Evolutionary conservation across 306 rosid species (phyloP), one percentile per base, ranked within the genome.

Genomic region (Rubus parviflorus): DNA sequence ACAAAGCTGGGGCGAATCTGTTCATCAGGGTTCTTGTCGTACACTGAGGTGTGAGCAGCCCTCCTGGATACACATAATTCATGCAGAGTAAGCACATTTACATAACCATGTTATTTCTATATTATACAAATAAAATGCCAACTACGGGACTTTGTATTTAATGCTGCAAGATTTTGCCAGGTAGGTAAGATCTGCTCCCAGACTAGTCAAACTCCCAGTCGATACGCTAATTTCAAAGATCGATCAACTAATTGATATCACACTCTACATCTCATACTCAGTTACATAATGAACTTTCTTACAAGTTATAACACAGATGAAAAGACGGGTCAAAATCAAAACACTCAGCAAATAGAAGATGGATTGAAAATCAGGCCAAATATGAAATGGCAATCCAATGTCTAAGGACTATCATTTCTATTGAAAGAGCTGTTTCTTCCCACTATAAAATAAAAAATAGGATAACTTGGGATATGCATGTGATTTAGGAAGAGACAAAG

Each of bases 11-110:
- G 64, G 0, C 57, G 86, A 70, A 48, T 51, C 1, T 80, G 89
- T 41, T 96, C 99, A 49, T 96, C 99, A 0, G 63, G 86, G 86
- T 96, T 90, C 84, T 96, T 96, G 84, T 96, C 99, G 81, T 96
- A 96, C 63, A 41, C 65, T 0, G 97, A 78, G 72, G 88, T 75
- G 77, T 88, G 91, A 16, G 79, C 84, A 73, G 91, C 93, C 68
- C 90, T 89, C 89, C 99, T 92, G 80, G 19, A 54, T 16, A 48
- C 7, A 67, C 22, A 67, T 5, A 13, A 65, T 9, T 23, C 70
- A 40, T 8, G 47, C 25, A 40, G 14, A 40, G 15, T 65, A 40
- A 19, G 14, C 40, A 38, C 30, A 65, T 40, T n/a, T 9, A 62
- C 19, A 35, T n/a, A 14, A 62, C 5, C 20, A 30, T 5, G 6